A percentile compares a stretch with the other conserved stretches of the same genome.
Evolutionary conservation across 306 rosid species (phyloP).

Genomic region (Pyrus pyrifolia): DNA sequence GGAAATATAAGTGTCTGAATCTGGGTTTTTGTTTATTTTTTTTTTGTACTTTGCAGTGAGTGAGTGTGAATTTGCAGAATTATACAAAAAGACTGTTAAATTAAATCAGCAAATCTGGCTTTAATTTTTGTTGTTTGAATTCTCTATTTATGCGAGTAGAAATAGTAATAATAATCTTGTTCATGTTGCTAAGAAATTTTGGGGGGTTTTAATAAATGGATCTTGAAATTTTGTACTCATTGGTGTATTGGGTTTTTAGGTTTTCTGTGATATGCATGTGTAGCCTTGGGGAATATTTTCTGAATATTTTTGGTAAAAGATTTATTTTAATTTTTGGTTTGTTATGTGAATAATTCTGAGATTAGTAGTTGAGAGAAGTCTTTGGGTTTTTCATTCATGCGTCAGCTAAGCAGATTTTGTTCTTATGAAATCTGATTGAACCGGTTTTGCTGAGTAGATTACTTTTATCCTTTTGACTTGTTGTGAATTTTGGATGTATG

Average conservation of each 20-base stretch:
- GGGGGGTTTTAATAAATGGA: slow-evolving; percentile 14
- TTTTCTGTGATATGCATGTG: slow-evolving; percentile 11
- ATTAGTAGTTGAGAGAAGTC: slow-evolving; percentile 7
- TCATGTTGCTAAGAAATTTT: not conserved
- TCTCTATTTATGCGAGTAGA: not conserved
- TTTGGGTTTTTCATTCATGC: not conserved
- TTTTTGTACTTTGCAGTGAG: not conserved
- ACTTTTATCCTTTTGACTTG: not conserved
- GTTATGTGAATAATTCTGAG: not conserved
- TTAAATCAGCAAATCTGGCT: slow-evolving; percentile 16
- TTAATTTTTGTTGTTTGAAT: not conserved
- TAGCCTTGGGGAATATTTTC: not conserved
- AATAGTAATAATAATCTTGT: not conserved
- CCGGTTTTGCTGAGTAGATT: not conserved
- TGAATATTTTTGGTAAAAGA: not conserved
- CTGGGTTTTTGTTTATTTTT: slow-evolving; percentile 11
- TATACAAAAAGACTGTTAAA: not conserved
- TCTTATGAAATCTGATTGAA: not conserved
- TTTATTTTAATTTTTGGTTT: slow-evolving; percentile 15
- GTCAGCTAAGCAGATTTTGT: not conserved
- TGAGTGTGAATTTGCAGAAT: slow-evolving; percentile 2
- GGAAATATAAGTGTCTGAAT: slow-evolving; percentile 8
- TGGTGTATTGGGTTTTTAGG: slow-evolving; percentile 19
- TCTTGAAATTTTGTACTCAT: slow-evolving; percentile 30
- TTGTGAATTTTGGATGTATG: slow-evolving; percentile 3